phyloP scores from a whole-genome alignment of 2,329 filamentous ascomycete genomes.

The Pseudocercospora ulei region DNA sequence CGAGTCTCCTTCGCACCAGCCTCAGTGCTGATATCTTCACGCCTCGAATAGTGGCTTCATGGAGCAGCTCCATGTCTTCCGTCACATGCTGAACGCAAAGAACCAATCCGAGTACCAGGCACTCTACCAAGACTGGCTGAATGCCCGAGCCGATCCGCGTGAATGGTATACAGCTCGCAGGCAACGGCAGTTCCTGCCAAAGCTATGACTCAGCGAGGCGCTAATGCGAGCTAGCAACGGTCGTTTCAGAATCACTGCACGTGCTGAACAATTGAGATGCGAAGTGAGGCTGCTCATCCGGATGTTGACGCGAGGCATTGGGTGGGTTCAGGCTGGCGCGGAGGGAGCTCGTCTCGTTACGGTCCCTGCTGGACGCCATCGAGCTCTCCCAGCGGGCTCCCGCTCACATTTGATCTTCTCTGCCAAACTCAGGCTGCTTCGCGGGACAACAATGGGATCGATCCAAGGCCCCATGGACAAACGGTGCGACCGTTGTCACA shows the following conservation, averaged over 20 bases:
- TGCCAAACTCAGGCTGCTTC: no score
- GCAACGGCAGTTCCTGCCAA: slow-evolving; percentile 14
- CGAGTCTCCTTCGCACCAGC: slow-evolving; percentile 27
- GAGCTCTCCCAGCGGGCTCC: no score
- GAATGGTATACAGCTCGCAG: slow-evolving; percentile 33
- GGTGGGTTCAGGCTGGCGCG: not conserved
- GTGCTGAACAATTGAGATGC: not conserved
- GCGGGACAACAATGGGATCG: no score
- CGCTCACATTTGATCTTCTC: no score
- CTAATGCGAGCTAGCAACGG: slow-evolving; percentile 13
- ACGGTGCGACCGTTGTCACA: no score
- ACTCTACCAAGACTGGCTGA: slow-evolving; percentile 34
- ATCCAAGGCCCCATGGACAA: no score
- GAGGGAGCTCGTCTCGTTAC: no score
- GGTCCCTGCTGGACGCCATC: no score
- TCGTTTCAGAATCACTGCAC: not conserved
- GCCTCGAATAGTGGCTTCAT: slow-evolving; percentile 56
- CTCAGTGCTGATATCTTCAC: not conserved
- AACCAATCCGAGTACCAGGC: slow-evolving; percentile 22
- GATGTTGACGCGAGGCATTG: slow-evolving; percentile 1
- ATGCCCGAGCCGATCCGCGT: slow-evolving; percentile 31
- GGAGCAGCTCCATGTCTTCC: slow-evolving; percentile 73
- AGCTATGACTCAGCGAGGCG: slow-evolving; percentile 19
- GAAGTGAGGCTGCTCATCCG: slow-evolving; percentile 4
- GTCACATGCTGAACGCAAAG: slow-evolving; percentile 53